phyloP scores from a whole-genome alignment of 1,284 basidiomycete genomes.

The Wolfiporia cocos region DNA sequence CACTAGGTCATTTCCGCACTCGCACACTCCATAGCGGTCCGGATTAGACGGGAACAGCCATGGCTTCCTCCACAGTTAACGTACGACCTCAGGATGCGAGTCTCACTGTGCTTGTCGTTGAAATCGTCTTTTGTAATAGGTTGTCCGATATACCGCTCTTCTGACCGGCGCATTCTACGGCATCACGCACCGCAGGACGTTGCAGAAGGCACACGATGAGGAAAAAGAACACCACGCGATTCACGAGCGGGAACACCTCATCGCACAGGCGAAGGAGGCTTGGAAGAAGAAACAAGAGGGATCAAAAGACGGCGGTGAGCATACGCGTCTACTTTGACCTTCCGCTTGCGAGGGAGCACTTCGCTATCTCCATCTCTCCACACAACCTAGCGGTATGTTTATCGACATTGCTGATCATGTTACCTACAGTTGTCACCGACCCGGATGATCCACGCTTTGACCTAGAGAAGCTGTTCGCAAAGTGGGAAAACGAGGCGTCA shows the following conservation, averaged over 20 bases:
- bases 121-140: slow-evolving; percentile 41
- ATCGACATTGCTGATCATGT: slow-evolving; percentile 1
- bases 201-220: slow-evolving; percentile 79
- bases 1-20: slow-evolving; percentile 12
- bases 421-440: slow-evolving; percentile 73
- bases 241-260: slow-evolving; percentile 71
- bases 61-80: slow-evolving; percentile 30
- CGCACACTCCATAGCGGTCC: slow-evolving; percentile 11
- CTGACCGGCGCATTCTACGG: slow-evolving; percentile 89
- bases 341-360: background rate
- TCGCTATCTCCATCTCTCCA: background rate
- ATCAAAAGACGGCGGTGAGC: slow-evolving; percentile 47
- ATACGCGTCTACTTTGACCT: background rate
- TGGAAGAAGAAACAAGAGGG: slow-evolving; percentile 75
- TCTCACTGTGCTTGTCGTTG: background rate
- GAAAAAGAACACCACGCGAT: slow-evolving; percentile 64
- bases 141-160: slow-evolving; percentile 93
- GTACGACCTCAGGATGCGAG: slow-evolving; percentile 14
- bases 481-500: slow-evolving; percentile 63
- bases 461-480: slow-evolving; percentile 85
- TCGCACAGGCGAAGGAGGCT: slow-evolving; percentile 86
- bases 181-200: slow-evolving; percentile 84
- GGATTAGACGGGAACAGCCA: slow-evolving; percentile 20
- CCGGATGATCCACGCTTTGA: slow-evolving; percentile 96
- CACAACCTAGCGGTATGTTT: background rate